These are phyloP conservation scores for Closterium sp. DNA, from an alignment of 139 green algal genomes.

Conservation along the genomic window DNA sequence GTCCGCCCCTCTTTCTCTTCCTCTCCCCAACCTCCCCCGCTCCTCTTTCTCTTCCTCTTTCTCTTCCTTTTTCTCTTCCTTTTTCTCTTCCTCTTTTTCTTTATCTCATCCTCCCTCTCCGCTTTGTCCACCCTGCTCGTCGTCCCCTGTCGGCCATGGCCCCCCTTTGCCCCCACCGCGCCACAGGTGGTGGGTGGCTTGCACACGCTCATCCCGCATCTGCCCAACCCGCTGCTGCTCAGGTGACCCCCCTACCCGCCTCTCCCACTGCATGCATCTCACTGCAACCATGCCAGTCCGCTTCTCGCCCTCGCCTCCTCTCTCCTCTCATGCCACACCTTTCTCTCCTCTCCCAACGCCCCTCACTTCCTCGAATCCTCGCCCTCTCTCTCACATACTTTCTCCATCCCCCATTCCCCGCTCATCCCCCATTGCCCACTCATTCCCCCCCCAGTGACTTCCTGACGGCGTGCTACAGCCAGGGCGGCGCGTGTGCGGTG, in stretches of 20 bases:
- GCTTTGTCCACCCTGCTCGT: background rate
- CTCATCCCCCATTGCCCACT: background rate
- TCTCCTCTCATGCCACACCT: background rate
- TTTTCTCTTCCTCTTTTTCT: background rate
- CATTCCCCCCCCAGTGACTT: constrained; percentile 86
- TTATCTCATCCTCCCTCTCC: background rate
- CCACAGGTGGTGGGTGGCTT: constrained; percentile 61
- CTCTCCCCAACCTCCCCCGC: background rate
- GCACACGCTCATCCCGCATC: constrained; percentile 75
- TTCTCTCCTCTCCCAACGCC: background rate
- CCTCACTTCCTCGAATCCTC: background rate
- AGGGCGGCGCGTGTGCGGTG: constrained; percentile 79
- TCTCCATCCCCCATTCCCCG: background rate
- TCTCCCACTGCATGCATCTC: background rate
- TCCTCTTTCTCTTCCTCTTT: background rate
- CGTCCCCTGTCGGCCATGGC: too few species aligned
- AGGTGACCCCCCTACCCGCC: constrained; percentile 2
- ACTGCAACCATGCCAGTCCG: too few species aligned
- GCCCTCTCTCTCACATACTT: background rate
- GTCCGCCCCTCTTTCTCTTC: constrained; percentile 24
- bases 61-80: background rate
- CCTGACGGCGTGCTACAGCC: constrained; percentile 72
- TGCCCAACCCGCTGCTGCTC: constrained; percentile 70
- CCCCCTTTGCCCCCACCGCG: too few species aligned
- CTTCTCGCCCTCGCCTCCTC: too few species aligned